Conservation (phyloP, 2,329 filamentous ascomycete species). For the Paecilomyces sp. region DNA sequence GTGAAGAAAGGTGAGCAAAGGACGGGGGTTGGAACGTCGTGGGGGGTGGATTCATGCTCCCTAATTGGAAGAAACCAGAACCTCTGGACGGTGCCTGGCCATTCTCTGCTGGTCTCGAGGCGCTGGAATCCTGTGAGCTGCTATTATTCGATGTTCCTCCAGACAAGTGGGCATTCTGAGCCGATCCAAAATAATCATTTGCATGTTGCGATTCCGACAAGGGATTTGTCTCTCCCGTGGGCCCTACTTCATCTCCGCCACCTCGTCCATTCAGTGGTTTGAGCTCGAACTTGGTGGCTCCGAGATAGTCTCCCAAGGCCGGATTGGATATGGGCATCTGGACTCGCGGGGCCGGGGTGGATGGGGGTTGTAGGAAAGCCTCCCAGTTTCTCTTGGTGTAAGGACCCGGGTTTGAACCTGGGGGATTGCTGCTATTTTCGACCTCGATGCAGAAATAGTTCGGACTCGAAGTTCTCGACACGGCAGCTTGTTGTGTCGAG, state of each 20-base stretch:
- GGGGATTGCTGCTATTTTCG: slow-evolving; percentile 52
- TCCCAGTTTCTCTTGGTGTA: slow-evolving; percentile 69
- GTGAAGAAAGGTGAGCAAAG: background rate
- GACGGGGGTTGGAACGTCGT: slow-evolving; percentile 8
- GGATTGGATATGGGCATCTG: slow-evolving; percentile 8
- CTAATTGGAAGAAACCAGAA: background rate
- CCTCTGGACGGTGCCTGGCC: background rate
- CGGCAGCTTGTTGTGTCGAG: slow-evolving; percentile 30
- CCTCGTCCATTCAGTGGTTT: background rate
- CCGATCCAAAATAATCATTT: background rate
- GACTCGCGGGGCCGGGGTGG: slow-evolving; percentile 45
- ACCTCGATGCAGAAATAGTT: slow-evolving; percentile 81
- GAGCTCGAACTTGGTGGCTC: slow-evolving; percentile 52
- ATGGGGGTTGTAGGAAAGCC: slow-evolving; percentile 60
- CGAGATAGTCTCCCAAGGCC: slow-evolving; percentile 26
- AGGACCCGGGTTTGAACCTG: slow-evolving; percentile 53
- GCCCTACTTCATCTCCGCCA: background rate
- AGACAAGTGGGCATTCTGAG: background rate
- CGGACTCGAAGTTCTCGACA: slow-evolving; percentile 51
- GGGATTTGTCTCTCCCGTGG: background rate
- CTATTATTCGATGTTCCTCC: background rate
- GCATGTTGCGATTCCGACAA: background rate
- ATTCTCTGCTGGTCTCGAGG: background rate
- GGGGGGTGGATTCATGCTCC: background rate
- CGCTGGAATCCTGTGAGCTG: background rate